Percentiles rank a stretch among this genome's conserved stretches.
These are phyloP conservation scores for Silene noctiflora DNA, from an alignment of 179 eudicot genomes.

Conservation along the genomic window DNA sequence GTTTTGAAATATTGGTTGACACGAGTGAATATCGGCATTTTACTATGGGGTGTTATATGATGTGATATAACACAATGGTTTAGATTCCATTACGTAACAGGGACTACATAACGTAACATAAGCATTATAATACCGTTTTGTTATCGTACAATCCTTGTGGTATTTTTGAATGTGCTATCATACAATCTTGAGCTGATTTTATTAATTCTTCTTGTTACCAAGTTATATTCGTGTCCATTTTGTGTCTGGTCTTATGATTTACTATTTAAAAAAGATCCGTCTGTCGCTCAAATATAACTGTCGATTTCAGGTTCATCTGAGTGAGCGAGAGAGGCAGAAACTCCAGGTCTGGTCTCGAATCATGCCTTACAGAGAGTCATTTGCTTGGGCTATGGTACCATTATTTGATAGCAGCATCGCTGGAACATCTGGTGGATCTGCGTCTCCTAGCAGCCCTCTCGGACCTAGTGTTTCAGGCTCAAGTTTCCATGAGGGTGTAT, in stretches of 20 bases:
- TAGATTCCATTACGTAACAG: neutral
- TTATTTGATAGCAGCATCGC: slow-evolving; percentile 71
- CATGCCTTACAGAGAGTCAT: slow-evolving; percentile 96
- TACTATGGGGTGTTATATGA: too few species aligned
- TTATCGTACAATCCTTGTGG: neutral
- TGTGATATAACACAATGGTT: neutral
- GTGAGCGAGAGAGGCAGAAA: slow-evolving; percentile 97
- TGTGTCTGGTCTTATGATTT: neutral
- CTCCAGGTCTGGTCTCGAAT: slow-evolving; percentile 97
- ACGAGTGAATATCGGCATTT: neutral
- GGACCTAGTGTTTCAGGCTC: slow-evolving; percentile 68
- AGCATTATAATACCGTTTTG: neutral
- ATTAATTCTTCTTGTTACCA: neutral
- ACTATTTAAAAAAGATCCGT: neutral
- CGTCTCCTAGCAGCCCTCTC: slow-evolving; percentile 94
- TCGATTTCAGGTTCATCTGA: slow-evolving; percentile 68
- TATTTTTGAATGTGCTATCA: neutral
- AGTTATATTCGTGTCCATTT: neutral
- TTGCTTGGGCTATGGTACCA: slow-evolving; percentile 97
- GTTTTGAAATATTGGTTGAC: too few species aligned
- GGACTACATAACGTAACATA: too few species aligned
- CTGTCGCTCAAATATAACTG: neutral
- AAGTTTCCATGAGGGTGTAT: slow-evolving; percentile 69
- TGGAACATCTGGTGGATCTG: slow-evolving; percentile 78
- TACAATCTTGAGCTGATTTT: neutral